Evolutionary conservation across 345 rosid genomes (phyloP).

Genomic region (Brassica carinata): DNA sequence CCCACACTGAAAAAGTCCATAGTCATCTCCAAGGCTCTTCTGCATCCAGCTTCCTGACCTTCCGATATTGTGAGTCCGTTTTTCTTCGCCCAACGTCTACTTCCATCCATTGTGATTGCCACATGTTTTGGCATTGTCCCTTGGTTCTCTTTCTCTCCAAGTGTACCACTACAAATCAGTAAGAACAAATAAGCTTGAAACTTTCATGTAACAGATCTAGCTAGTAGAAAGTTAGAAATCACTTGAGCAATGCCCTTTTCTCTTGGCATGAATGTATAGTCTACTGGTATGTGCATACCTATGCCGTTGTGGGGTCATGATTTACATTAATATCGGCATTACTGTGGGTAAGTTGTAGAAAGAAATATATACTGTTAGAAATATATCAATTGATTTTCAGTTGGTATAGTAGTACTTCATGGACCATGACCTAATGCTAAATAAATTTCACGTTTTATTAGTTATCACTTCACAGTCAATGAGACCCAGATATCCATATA

Average conservation of each 20-base stretch:
- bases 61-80: constrained; percentile 42
- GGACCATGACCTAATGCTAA: background rate
- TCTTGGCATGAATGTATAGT: background rate
- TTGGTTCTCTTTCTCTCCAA: constrained; percentile 23
- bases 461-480: background rate
- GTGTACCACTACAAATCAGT: background rate
- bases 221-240: background rate
- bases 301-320: background rate
- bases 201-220: background rate
- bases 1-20: constrained; percentile 47
- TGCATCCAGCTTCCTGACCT: constrained; percentile 63
- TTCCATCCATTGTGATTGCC: constrained; percentile 75
- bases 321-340: background rate
- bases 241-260: background rate
- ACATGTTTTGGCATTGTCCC: constrained; percentile 63
- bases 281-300: background rate
- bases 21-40: constrained; percentile 42
- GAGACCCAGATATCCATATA: background rate
- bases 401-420: background rate
- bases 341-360: background rate
- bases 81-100: constrained; percentile 60
- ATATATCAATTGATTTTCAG: background rate
- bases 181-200: background rate
- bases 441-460: background rate
- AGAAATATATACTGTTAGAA: background rate